Conservation (phyloP, 2,329 filamentous ascomycete genomes). For the Aspergillus quadrilineatus region DNA sequence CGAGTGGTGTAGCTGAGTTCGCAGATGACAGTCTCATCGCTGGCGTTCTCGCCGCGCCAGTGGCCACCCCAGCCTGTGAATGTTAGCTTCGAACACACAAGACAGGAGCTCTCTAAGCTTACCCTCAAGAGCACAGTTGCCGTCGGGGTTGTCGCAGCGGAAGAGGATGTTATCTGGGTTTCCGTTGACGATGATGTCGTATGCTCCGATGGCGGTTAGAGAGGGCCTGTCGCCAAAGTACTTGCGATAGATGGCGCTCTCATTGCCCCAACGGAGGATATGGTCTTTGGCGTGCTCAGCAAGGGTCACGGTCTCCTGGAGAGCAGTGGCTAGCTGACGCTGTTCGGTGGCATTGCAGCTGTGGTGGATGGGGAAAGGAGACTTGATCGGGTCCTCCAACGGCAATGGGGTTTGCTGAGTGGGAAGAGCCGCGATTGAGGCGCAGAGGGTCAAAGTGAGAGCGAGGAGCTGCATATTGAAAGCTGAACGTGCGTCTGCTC, state of each 20-base stretch:
- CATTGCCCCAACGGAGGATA: conserved; percentile 49
- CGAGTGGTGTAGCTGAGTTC: conserved; percentile 60
- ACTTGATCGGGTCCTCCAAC: conserved; percentile 11
- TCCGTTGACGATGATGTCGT: conserved; percentile 58
- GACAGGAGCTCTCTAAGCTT: conserved; percentile 13
- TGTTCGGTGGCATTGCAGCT: conserved; percentile 66
- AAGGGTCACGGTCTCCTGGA: conserved; percentile 59
- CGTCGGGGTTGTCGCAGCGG: conserved; percentile 67
- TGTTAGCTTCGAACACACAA: not conserved
- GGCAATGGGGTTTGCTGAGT: conserved; percentile 1
- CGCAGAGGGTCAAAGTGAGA: conserved; percentile 12
- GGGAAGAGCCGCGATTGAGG: conserved; percentile 14
- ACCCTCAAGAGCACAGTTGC: conserved; percentile 58
- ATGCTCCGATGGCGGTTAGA: conserved; percentile 61
- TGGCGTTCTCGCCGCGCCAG: conserved; percentile 65
- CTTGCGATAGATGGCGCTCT: conserved; percentile 61
- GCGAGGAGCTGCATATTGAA: conserved; percentile 4
- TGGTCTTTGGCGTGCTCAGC: conserved; percentile 64
- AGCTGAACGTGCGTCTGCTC: not conserved
- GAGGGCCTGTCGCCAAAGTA: conserved; percentile 65
- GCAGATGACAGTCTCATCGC: conserved; percentile 69
- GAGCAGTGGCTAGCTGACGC: conserved; percentile 55
- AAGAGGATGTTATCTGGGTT: conserved; percentile 60
- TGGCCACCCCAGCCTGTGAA: conserved; percentile 63
- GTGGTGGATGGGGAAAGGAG: conserved; percentile 56